Conservation (phyloP, 1,284 basidiomycete species). For the Athelia sp. region DNA sequence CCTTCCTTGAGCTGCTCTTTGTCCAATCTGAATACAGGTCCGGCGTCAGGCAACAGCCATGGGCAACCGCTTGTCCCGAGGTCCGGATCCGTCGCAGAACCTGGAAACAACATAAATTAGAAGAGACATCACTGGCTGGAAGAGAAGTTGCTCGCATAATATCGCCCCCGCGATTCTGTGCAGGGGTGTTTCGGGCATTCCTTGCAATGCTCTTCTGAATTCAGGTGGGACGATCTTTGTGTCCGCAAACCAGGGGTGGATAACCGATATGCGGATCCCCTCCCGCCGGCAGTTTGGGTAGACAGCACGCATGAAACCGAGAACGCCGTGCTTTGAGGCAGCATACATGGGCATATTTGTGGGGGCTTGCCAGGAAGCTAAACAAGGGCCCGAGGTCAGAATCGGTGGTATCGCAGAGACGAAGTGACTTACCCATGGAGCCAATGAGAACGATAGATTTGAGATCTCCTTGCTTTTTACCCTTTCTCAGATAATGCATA, state of each 20-base stretch:
- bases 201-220: conserved; percentile 39
- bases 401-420: conserved; percentile 2
- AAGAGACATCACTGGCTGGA: no score
- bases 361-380: conserved; percentile 32
- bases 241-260: conserved; percentile 54
- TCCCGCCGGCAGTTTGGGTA: conserved; percentile 26
- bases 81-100: conserved; percentile 34
- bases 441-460: conserved; percentile 51
- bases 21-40: conserved; percentile 40
- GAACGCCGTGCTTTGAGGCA: conserved; percentile 46
- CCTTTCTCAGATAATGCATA: conserved; percentile 41
- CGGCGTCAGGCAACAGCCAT: conserved; percentile 45
- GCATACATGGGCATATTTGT: conserved; percentile 41
- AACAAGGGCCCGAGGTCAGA: no score
- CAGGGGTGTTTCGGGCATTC: conserved; percentile 45
- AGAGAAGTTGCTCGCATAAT: conserved; percentile 34
- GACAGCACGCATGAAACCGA: conserved; percentile 51
- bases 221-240: conserved; percentile 39
- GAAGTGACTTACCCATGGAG: conserved; percentile 40
- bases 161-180: conserved; percentile 44
- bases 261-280: conserved; percentile 41
- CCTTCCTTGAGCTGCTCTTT: conserved; percentile 43
- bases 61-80: conserved; percentile 39
- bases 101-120: no score
- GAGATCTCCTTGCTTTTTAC: conserved; percentile 26